Evolutionary conservation across 345 rosid species (phyloP).

Genomic region (Geranium rotundifolium): DNA sequence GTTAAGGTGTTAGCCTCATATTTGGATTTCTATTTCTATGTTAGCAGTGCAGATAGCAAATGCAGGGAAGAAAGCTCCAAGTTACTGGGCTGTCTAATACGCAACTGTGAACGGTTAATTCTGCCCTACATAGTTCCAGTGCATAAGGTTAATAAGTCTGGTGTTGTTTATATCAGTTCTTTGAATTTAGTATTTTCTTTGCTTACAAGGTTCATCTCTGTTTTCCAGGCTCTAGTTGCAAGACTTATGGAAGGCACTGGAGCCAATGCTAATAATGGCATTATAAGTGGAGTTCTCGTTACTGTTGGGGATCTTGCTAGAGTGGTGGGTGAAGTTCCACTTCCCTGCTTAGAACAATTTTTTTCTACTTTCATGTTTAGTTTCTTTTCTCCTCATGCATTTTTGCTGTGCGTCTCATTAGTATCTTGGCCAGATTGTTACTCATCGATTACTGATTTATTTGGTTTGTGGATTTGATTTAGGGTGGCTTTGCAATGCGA

Average conservation of each 20-base stretch:
- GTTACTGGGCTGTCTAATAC: conserved; percentile 91
- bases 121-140: conserved; percentile 90
- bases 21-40: conserved; percentile 30
- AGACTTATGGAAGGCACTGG: conserved; percentile 83
- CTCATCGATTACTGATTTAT: too few relatives aligned
- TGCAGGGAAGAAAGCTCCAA: conserved; percentile 98
- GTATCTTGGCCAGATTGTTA: conserved; percentile 5
- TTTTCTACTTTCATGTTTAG: neutral
- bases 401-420: neutral
- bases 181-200: neutral
- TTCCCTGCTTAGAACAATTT: neutral
- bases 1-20: neutral
- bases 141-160: conserved; percentile 58
- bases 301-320: conserved; percentile 99
- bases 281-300: conserved; percentile 87
- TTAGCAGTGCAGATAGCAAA: conserved; percentile 96
- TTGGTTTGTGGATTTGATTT: conserved; percentile 14
- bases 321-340: conserved; percentile 56
- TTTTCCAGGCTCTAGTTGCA: conserved; percentile 83
- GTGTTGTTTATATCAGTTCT: neutral
- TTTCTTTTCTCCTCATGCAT: neutral
- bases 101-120: conserved; percentile 84
- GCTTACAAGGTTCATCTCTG: too few relatives aligned
- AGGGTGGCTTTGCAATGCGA: conserved; percentile 98
- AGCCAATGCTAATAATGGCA: conserved; percentile 73